These are phyloP conservation scores for Linanthus parryae DNA, from an alignment of 148 eudicot species.

Conservation along the genomic window DNA sequence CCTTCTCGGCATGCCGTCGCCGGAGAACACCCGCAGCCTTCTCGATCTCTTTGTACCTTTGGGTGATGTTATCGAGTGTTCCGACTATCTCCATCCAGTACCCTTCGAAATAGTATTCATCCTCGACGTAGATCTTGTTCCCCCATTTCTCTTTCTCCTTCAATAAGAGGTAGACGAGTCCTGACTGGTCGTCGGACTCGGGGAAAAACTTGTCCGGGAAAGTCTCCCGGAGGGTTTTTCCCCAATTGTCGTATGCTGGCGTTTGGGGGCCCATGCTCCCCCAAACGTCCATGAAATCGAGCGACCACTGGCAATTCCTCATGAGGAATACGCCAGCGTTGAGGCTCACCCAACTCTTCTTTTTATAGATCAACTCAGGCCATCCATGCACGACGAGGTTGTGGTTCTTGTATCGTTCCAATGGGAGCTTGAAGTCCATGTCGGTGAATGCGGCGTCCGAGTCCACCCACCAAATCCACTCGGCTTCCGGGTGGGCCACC, in stretches of 20 bases:
- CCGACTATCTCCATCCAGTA: constrained; percentile 76
- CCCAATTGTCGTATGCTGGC: constrained; percentile 67
- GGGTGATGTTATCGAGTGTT: constrained; percentile 32
- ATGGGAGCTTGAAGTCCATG: constrained; percentile 76
- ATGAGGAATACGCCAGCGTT: constrained; percentile 90
- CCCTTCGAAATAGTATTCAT: constrained; percentile 62
- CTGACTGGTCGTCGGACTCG: constrained; percentile 88
- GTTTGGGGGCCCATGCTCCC: constrained; percentile 66
- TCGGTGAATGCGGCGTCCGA: constrained; percentile 91
- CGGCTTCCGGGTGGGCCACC: constrained; percentile 94
- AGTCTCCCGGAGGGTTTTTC: constrained; percentile 26
- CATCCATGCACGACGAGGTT: constrained; percentile 79
- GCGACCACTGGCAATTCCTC: constrained; percentile 87
- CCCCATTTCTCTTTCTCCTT: constrained; percentile 60
- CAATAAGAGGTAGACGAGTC: constrained; percentile 50
- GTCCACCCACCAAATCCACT: constrained; percentile 99
- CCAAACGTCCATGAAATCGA: constrained; percentile 76
- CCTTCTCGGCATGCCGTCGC: constrained; percentile 64
- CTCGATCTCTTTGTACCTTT: constrained; percentile 30
- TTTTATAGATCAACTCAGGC: constrained; percentile 35
- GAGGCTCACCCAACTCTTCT: constrained; percentile 67
- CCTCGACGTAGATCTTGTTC: constrained; percentile 57
- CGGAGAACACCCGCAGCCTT: constrained; percentile 25
- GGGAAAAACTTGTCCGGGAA: constrained; percentile 60
- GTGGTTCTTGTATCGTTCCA: constrained; percentile 44